Evolutionary conservation across 805 yeast genomes (phyloP).

Genomic region (Brettanomyces sp.): DNA sequence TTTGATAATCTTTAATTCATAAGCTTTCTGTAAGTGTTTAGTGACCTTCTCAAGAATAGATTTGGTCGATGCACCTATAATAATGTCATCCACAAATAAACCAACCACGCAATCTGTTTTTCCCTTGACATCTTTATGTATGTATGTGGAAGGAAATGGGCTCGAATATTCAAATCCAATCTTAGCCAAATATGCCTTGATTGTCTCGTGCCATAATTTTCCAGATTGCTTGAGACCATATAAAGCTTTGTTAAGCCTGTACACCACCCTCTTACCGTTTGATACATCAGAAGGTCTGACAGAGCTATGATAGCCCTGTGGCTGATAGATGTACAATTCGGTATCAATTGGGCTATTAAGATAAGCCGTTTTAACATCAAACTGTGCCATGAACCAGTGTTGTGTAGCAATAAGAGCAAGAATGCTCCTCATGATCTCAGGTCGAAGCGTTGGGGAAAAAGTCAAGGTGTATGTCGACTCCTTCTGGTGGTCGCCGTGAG

Average conservation of each 20-base stretch:
- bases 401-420: neutral
- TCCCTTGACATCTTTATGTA: neutral
- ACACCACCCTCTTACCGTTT: neutral
- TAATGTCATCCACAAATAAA: too few species aligned
- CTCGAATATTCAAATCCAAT: neutral
- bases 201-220: neutral
- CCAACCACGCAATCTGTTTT: neutral
- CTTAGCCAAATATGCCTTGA: neutral
- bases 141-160: neutral
- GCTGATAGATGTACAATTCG: neutral
- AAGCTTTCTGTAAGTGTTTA: neutral
- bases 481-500: too few species aligned
- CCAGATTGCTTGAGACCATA: slow-evolving; percentile 4
- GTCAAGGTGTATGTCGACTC: too few species aligned
- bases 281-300: neutral
- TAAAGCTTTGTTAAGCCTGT: slow-evolving; percentile 1
- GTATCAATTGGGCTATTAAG: neutral
- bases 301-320: neutral
- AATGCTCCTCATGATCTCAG: neutral
- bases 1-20: neutral
- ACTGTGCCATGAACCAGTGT: neutral
- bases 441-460: too few species aligned
- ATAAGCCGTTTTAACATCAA: neutral
- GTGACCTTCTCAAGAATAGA: neutral
- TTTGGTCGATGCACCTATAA: neutral